Evolutionary conservation across 2,329 filamentous ascomycete species (phyloP), one percentile per base, ranked within the genome.

Genomic region (Capronia coronata): DNA sequence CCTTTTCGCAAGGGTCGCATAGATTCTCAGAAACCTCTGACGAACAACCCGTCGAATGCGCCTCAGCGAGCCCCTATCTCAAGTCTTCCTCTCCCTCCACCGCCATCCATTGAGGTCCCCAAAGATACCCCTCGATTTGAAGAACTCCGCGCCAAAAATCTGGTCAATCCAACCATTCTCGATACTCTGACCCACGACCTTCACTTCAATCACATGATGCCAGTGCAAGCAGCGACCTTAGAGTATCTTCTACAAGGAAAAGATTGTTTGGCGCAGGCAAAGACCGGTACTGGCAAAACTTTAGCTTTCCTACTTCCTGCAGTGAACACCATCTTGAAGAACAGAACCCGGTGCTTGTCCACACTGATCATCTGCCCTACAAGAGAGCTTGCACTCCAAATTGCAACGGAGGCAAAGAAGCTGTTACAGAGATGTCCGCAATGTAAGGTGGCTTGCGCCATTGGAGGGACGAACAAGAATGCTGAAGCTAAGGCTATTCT

Each of bases 201-300:
- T 13, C 11, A 27, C 3, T 54, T 54, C 34, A 44, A 50, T 30
- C 51, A 54, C 34, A 54, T 52, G 49, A 52, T 47, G 40, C 52
- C 52, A 18, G 48, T 52, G 2, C 52, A 51, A 32, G 48, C 43
- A 19, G 52, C 52, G 5, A 55, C 52, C 11, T 27, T 55, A 25
- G 48, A 51, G n/a, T 30, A 43, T 18, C 52, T 55, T 1, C 45
- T 55, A 1, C 19, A 38, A 25, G 39, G 49, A 16, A 39, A 43
- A 34, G 49, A 54, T 62, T 87, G 85, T 61, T 77, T 97, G 59
- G 93, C 91, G 40, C 93, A 97, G 72, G 93, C 93, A 52, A 95
- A 87, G 71, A 98, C 93, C 7, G 93, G 93, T 65, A 97, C 93
- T 2, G 93, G 93, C 65, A 98, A 98, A 72, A 98, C 93, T 0